Conservation (phyloP, 768 basidiomycete species). For the Pleurotus pulmonarius region DNA sequence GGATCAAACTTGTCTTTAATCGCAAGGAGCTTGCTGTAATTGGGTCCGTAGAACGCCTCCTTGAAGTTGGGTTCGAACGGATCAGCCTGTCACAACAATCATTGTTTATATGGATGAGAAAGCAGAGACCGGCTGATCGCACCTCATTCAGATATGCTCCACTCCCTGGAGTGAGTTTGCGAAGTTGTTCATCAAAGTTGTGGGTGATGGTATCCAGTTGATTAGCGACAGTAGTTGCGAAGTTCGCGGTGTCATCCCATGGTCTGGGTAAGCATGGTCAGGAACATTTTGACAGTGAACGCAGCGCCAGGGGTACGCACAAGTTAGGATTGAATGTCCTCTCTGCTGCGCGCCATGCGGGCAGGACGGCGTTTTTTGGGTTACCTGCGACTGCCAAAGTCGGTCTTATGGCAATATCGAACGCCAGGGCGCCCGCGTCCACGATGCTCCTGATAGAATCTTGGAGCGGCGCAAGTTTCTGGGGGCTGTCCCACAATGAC, state of each 20-base stretch:
- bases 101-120: neutral
- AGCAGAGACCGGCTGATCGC: neutral
- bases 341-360: conserved; percentile 8
- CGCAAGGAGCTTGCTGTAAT: conserved; percentile 5
- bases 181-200: conserved; percentile 6
- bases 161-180: neutral
- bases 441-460: conserved; percentile 6
- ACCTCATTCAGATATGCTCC: conserved; percentile 9
- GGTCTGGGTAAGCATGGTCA: neutral
- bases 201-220: conserved; percentile 2
- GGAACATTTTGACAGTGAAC: too few relatives aligned
- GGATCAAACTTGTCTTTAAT: conserved; percentile 9
- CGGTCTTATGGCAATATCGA: conserved; percentile 8
- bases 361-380: conserved; percentile 8
- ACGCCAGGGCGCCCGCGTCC: conserved; percentile 3
- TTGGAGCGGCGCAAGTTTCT: conserved; percentile 4
- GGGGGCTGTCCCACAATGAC: conserved; percentile 8
- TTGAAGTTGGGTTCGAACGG: conserved; percentile 8
- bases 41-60: conserved; percentile 9
- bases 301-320: neutral
- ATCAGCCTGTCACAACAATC: conserved; percentile 1
- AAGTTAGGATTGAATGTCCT: conserved; percentile 1
- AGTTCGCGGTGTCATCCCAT: neutral
- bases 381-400: conserved; percentile 8
- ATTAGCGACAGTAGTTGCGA: neutral